A percentile compares a stretch with the other conserved stretches of the same genome.
These are phyloP conservation scores for Nitzschia inconspicua DNA, from an alignment of 108 stramenopile species.

Conservation along the genomic window DNA sequence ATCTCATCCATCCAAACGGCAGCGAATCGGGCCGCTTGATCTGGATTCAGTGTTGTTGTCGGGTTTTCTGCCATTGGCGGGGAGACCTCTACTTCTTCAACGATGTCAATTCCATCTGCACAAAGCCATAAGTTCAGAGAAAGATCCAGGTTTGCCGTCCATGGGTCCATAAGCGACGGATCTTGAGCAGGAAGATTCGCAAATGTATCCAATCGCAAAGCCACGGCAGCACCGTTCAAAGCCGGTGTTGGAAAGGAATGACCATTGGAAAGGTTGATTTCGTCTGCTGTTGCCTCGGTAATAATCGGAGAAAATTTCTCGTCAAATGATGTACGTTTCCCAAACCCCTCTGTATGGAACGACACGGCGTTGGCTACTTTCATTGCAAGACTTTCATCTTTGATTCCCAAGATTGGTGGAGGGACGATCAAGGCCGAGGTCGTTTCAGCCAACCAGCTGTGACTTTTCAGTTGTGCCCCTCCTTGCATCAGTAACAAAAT, in stretches of 20 bases:
- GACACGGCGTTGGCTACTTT: constrained; percentile 81
- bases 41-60: constrained; percentile 9
- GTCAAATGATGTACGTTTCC: constrained; percentile 35
- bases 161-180: constrained; percentile 37
- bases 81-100: constrained; percentile 32
- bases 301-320: constrained; percentile 26
- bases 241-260: constrained; percentile 65
- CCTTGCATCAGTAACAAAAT: constrained; percentile 57
- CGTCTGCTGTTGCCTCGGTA: constrained; percentile 31
- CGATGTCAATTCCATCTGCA: constrained; percentile 83
- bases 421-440: constrained; percentile 66
- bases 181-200: constrained; percentile 61
- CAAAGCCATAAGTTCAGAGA: constrained; percentile 84
- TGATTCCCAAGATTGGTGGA: constrained; percentile 26
- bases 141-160: constrained; percentile 69
- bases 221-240: constrained; percentile 57
- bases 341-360: constrained; percentile 35
- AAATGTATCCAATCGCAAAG: constrained; percentile 68
- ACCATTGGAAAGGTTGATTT: constrained; percentile 64
- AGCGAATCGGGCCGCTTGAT: constrained; percentile 56
- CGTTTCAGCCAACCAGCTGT: constrained; percentile 52
- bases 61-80: constrained; percentile 6
- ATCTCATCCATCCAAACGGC: constrained; percentile 72
- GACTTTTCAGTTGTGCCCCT: constrained; percentile 39
- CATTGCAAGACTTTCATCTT: constrained; percentile 17